Evolutionary conservation across 2,329 filamentous ascomycete species (phyloP).

Genomic region (Didymella segeticola): DNA sequence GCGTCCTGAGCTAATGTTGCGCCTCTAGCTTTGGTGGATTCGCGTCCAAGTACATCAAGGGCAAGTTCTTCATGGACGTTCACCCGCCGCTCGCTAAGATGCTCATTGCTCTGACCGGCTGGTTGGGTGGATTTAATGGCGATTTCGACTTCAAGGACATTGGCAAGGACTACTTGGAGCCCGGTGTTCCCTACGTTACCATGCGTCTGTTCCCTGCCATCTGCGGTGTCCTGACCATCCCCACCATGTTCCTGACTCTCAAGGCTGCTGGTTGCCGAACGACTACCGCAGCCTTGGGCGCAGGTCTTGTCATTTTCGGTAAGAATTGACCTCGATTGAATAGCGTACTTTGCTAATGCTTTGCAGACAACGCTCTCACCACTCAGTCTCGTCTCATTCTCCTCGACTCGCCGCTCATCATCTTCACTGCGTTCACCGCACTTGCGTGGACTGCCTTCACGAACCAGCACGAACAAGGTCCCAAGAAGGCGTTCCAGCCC

Average conservation of each 20-base stretch:
- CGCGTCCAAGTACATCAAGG: slow-evolving; percentile 99
- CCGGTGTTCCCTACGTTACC: slow-evolving; percentile 92
- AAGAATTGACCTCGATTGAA: slow-evolving; percentile 29
- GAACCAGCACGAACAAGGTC: slow-evolving; percentile 95
- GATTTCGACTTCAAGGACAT: slow-evolving; percentile 99
- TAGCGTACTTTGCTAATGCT: slow-evolving; percentile 23
- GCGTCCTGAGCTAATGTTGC: slow-evolving; percentile 26
- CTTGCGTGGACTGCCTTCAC: slow-evolving; percentile 91
- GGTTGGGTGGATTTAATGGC: slow-evolving; percentile 92
- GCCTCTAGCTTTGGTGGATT: slow-evolving; percentile 87
- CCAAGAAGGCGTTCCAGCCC: slow-evolving; percentile 82
- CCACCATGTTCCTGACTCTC: slow-evolving; percentile 91
- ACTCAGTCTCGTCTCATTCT: slow-evolving; percentile 96
- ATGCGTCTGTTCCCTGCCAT: slow-evolving; percentile 95
- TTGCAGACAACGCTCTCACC: slow-evolving; percentile 86
- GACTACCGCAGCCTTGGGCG: slow-evolving; percentile 80
- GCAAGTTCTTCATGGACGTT: slow-evolving; percentile 99
- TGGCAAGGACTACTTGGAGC: slow-evolving; percentile 96
- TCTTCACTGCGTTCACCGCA: slow-evolving; percentile 90
- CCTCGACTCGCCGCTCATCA: slow-evolving; percentile 91
- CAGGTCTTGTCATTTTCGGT: slow-evolving; percentile 91
- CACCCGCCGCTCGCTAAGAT: slow-evolving; percentile 97
- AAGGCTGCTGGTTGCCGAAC: slow-evolving; percentile 91
- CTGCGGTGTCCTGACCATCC: slow-evolving; percentile 85
- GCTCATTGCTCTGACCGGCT: slow-evolving; percentile 92